These are phyloP conservation scores for Rhododendron molle DNA, from an alignment of 148 eudicot genomes.

Conservation along the genomic window DNA sequence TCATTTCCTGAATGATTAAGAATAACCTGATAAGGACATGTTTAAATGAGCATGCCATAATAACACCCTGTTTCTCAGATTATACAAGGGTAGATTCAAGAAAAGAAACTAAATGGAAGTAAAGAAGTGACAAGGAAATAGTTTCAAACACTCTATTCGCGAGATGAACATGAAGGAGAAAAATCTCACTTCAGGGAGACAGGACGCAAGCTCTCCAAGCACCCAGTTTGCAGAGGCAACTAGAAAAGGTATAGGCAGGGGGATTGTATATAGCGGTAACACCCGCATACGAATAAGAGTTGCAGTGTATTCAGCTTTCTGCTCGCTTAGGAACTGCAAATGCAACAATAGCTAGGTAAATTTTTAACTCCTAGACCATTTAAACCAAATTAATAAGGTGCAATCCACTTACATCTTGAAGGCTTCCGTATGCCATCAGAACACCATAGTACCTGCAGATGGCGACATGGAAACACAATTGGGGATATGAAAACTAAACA, in stretches of 20 bases:
- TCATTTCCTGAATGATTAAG: slow-evolving; percentile 47
- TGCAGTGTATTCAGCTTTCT: slow-evolving; percentile 47
- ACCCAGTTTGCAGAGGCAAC: slow-evolving; percentile 79
- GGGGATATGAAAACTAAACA: not conserved
- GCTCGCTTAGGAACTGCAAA: slow-evolving; percentile 58
- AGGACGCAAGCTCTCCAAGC: slow-evolving; percentile 75
- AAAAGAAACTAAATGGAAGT: not conserved
- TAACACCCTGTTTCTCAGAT: not conserved
- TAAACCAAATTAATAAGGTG: slow-evolving; percentile 5
- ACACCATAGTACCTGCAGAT: slow-evolving; percentile 64
- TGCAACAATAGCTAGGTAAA: slow-evolving; percentile 10
- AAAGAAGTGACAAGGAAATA: not conserved
- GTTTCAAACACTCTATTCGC: not conserved
- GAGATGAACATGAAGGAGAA: not conserved
- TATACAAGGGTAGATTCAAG: not conserved
- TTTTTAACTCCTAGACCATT: not conserved
- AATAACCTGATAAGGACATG: slow-evolving; percentile 1
- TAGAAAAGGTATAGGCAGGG: slow-evolving; percentile 44
- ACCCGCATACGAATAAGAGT: slow-evolving; percentile 47
- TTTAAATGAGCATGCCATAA: not conserved
- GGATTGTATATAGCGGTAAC: slow-evolving; percentile 52
- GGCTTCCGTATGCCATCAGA: slow-evolving; percentile 75
- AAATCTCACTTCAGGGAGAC: slow-evolving; percentile 60
- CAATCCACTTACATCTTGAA: slow-evolving; percentile 58
- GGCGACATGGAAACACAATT: slow-evolving; percentile 15